Base-by-base conservation (phyloP, 306 rosid species). In the Parietaria judaica region DNA sequence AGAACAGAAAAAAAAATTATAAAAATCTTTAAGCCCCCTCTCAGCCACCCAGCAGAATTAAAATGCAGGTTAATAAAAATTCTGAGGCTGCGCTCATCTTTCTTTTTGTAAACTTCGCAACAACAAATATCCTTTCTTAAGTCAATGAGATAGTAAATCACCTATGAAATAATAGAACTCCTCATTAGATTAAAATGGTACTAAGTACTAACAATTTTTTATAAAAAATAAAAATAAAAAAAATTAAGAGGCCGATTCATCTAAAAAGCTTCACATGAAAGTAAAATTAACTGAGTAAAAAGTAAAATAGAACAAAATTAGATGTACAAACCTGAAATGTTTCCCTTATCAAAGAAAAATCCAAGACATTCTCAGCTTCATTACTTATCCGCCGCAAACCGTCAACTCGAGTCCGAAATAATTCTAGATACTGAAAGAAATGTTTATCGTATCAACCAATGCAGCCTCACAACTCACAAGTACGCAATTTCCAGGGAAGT, bases 351-450 rank as follows among this genome's bases (percentile, higher is more conserved):
- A 67, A 67, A 66, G 79, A 75, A 74, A 68, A 84, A 63, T 85
- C 84, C 81, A 83, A 56, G 54, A 43, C 73, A 49, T 74, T 70
- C 67, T 76, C 85, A 56, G 16, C 57, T 72, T 76, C 78, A 60
- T 39, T 36, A 36, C 66, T 74, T 79, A 90, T 88, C 71, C 98
- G 83, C 76, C 99, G 84, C 78, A 92, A 75, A 72, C 99, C 84
- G 77, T 92, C 99, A 60, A 79, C 73, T 61, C 95, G 88, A 41
- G 96, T 92, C 66, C 88, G 88, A 76, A 81, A 88, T 75, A 92
- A 76, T 72, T 88, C 96, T 79, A 80, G 78, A 73, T 86, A 86
- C 98, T 87, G 83, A 75, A 75, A 65, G 65, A 72, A 69, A 54
- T 47, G 47, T 37, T 36, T 48, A 38, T 38, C 12, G 48, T 79